These are phyloP conservation scores for Alternaria longipes DNA, from an alignment of 2,329 filamentous ascomycete species.

Conservation along the genomic window DNA sequence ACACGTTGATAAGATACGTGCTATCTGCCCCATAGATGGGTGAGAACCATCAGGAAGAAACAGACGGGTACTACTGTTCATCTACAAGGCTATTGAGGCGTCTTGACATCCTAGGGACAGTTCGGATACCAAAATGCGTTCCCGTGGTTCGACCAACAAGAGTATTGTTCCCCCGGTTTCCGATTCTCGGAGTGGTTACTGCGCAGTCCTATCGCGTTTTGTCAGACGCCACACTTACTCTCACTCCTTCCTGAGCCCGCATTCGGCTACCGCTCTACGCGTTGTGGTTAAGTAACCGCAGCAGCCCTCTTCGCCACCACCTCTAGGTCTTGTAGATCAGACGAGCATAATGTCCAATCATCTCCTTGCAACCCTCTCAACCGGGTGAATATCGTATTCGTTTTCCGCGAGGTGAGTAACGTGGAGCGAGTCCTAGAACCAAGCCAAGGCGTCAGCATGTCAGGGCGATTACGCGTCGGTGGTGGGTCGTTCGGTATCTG, in stretches of 20 bases:
- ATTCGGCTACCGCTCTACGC: background rate
- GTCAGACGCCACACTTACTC: background rate
- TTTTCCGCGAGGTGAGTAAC: constrained; percentile 3
- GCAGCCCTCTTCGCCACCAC: background rate
- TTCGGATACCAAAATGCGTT: background rate
- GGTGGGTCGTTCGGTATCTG: background rate
- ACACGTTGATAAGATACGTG: constrained; percentile 10
- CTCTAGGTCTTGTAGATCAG: background rate
- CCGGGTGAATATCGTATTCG: constrained; percentile 19
- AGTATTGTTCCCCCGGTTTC: background rate
- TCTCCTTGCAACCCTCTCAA: background rate
- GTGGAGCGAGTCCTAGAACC: constrained; percentile 8
- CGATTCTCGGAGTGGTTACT: background rate
- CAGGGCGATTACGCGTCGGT: constrained; percentile 6
- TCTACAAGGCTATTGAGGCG: background rate
- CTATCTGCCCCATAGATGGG: background rate
- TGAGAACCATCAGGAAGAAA: background rate
- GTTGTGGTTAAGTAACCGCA: background rate
- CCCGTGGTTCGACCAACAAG: background rate
- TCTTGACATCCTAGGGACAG: background rate
- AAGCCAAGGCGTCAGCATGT: constrained; percentile 10
- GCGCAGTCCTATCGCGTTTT: background rate
- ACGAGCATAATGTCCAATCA: background rate
- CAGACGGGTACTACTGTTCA: background rate
- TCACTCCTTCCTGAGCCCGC: background rate